Evolutionary conservation across 768 basidiomycete species (phyloP).

Genomic region (Pulveroboletus sp.): DNA sequence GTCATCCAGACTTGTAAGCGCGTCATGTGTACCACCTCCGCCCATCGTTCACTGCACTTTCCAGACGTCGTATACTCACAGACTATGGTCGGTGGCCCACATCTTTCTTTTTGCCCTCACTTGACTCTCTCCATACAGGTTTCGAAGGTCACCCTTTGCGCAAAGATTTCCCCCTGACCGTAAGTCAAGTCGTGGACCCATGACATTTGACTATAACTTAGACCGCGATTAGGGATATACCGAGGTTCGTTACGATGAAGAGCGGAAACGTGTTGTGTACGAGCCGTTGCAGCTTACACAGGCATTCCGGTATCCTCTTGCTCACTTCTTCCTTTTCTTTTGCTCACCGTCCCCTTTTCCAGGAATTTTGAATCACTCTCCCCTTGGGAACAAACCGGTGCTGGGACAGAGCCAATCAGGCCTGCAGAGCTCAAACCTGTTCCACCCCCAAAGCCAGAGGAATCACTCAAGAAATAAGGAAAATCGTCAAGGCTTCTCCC

Average conservation of each 20-base stretch:
- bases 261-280: constrained; percentile 94
- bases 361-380: constrained; percentile 93
- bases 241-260: constrained; percentile 96
- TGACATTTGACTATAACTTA: neutral
- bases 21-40: constrained; percentile 5
- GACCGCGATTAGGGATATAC: constrained; percentile 78
- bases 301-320: constrained; percentile 78
- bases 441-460: constrained; percentile 72
- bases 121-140: constrained; percentile 40
- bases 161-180: constrained; percentile 98
- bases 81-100: constrained; percentile 73
- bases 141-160: constrained; percentile 97
- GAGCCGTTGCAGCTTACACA: constrained; percentile 97
- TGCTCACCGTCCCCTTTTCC: neutral
- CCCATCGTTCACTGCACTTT: constrained; percentile 10
- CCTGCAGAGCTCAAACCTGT: constrained; percentile 77
- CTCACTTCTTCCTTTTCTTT: neutral
- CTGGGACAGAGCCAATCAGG: constrained; percentile 49
- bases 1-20: constrained; percentile 92
- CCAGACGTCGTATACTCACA: constrained; percentile 91
- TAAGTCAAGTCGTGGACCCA: constrained; percentile 35
- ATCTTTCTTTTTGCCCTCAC: neutral
- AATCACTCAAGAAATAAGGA: constrained; percentile 73
- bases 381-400: constrained; percentile 95
- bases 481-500: neutral